Evolutionary conservation across 257 asterid species (phyloP).

Genomic region (Ehretia macrophylla): DNA sequence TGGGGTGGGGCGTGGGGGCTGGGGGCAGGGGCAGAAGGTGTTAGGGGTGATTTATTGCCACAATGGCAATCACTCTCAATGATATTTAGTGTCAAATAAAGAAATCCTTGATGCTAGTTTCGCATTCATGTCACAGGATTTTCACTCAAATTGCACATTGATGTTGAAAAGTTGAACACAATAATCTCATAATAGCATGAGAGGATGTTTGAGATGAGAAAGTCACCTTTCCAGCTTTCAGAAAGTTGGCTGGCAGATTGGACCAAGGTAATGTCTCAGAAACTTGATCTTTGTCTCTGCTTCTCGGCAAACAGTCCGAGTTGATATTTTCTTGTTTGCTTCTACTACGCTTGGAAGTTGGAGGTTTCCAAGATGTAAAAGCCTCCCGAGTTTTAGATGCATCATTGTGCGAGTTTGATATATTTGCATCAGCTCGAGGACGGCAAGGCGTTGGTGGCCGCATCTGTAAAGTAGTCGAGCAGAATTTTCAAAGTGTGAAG

Average conservation of each 20-base stretch:
- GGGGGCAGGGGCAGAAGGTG: no score
- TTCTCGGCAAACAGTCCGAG: constrained; percentile 20
- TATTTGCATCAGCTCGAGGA: constrained; percentile 29
- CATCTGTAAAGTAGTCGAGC: constrained; percentile 28
- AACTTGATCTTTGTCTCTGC: constrained; percentile 34
- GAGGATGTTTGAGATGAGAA: no score
- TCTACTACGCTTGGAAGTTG: constrained; percentile 27
- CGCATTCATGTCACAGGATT: no score
- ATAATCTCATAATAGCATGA: no score
- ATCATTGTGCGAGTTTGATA: constrained; percentile 28
- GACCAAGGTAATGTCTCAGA: constrained; percentile 60
- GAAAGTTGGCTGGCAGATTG: constrained; percentile 55
- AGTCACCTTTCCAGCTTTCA: constrained; percentile 68
- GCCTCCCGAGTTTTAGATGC: constrained; percentile 25
- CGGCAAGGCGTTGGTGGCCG: constrained; percentile 43
- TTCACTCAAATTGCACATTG: no score
- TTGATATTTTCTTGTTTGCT: constrained; percentile 45
- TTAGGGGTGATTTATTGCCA: no score
- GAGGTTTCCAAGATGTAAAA: constrained; percentile 23
- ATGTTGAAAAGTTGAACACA: no score
- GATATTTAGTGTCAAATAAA: no score
- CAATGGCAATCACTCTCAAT: no score
- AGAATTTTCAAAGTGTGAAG: neutral
- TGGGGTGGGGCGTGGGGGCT: no score
- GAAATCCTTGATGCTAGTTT: no score